Evolutionary conservation across 768 basidiomycete genomes (phyloP), one percentile per base, ranked within the genome.

Genomic region (Podaxis sp.): DNA sequence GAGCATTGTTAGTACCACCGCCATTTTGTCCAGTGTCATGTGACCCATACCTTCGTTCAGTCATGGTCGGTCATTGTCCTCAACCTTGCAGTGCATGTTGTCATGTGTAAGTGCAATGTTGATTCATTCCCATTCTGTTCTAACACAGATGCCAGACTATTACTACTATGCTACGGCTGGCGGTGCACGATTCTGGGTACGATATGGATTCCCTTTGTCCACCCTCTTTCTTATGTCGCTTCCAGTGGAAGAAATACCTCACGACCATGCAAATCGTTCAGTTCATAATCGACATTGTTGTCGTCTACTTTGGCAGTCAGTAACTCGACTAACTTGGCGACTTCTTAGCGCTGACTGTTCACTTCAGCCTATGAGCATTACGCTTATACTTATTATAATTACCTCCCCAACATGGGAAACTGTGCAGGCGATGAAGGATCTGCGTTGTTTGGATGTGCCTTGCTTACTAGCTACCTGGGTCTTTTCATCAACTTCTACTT

Each of bases 101-200:
- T 97, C 70, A 99, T 99, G 97, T 98, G 93, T 95, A 75, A 74
- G 91, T 83, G 27, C n/a, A 29, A 29, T 11, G 19, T 49, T 36
- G 2, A 9, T 51, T 52, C 51, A 4, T 41, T 27, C 49, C 49
- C 17, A 15, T 46, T 11, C 51, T 53, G 41, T 25, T 43, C 27
- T 61, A 27, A 60, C 41, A 38, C 55, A 12, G 19, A 38, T 53
- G 57, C 5, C 70, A 96, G 95, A 99, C 80, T 99, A 98, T 76
- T 99, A 99, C 79, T 99, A 99, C 79, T 98, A 91, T 77, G 95
- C 95, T 25, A 98, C 97, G 55, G 95, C 97, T 55, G 94, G 96
- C 71, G 97, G 97, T 65, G 91, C 90, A 71, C 93, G 83, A 78
- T 94, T 98, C 77, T 98, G 97, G 95, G 94, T 95, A 76, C 57